phyloP scores from a whole-genome alignment of 2,329 filamentous ascomycete genomes.

The Trichoderma semiorbis region DNA sequence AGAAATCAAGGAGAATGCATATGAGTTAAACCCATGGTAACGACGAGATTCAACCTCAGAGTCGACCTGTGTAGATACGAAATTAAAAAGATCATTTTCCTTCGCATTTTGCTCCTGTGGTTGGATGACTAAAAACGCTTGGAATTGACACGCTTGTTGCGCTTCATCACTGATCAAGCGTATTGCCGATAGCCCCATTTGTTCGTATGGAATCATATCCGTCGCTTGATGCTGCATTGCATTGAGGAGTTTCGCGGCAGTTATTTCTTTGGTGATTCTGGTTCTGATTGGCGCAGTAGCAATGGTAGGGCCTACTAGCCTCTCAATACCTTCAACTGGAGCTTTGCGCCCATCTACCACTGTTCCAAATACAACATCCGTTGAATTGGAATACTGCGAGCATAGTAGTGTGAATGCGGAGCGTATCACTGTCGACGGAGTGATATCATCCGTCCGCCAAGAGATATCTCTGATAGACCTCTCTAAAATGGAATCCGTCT shows the following conservation, averaged over 20 bases:
- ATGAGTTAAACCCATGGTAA: conserved; percentile 3
- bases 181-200: conserved; percentile 10
- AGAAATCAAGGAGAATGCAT: not conserved
- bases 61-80: not conserved
- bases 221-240: not conserved
- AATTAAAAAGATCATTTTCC: not conserved
- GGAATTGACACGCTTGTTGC: conserved; percentile 9
- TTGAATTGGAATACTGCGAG: conserved; percentile 1
- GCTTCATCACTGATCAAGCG: not conserved
- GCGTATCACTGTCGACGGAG: conserved; percentile 2
- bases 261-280: not conserved
- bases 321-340: conserved; percentile 5
- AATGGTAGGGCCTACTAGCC: conserved; percentile 4
- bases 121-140: conserved; percentile 8
- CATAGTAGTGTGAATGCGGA: not conserved
- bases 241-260: not conserved
- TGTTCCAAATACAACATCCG: conserved; percentile 12
- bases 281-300: conserved; percentile 8
- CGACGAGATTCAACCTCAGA: not conserved
- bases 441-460: not conserved
- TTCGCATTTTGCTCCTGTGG: not conserved
- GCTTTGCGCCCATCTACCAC: conserved; percentile 8
- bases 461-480: not conserved
- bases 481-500: not conserved
- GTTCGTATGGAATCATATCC: conserved; percentile 11